These are phyloP conservation scores for Aspergillus sp. DNA, from an alignment of 2,329 filamentous ascomycete genomes.

Conservation along the genomic window DNA sequence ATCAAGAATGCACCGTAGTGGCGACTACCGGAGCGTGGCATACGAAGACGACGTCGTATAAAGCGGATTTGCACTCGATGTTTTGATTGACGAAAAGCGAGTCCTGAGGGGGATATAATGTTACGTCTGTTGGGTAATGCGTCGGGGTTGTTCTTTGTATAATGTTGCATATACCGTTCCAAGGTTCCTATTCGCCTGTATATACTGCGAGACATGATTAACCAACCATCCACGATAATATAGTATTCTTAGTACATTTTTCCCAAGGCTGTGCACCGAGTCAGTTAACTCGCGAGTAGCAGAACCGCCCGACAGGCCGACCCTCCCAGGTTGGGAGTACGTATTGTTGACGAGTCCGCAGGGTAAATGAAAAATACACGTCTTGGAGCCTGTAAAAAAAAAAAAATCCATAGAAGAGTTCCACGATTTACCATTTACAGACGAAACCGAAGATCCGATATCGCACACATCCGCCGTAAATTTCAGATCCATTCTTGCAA, in stretches of 20 bases:
- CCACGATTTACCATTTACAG: neutral
- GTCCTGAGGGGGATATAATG: constrained; percentile 9
- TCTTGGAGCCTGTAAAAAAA: neutral
- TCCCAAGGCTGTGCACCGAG: neutral
- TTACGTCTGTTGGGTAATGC: constrained; percentile 12
- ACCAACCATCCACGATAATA: neutral
- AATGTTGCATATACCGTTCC: constrained; percentile 16
- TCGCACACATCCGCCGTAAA: constrained; percentile 15
- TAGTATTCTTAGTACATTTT: neutral
- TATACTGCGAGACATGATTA: constrained; percentile 1
- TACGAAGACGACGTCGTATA: constrained; percentile 31
- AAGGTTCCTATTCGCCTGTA: neutral
- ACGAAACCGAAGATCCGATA: constrained; percentile 19
- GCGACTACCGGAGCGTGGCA: constrained; percentile 60
- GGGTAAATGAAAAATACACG: constrained; percentile 1
- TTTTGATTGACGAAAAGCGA: neutral
- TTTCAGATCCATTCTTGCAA: neutral
- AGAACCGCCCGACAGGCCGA: neutral
- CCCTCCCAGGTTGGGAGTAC: neutral
- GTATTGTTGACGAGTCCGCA: neutral
- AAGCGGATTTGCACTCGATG: neutral
- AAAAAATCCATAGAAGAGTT: neutral
- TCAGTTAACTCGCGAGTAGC: neutral
- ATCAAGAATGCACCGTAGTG: constrained; percentile 56
- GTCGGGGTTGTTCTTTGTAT: constrained; percentile 11